Conservation (phyloP, 768 basidiomycete species). For the Ramaria sp. region DNA sequence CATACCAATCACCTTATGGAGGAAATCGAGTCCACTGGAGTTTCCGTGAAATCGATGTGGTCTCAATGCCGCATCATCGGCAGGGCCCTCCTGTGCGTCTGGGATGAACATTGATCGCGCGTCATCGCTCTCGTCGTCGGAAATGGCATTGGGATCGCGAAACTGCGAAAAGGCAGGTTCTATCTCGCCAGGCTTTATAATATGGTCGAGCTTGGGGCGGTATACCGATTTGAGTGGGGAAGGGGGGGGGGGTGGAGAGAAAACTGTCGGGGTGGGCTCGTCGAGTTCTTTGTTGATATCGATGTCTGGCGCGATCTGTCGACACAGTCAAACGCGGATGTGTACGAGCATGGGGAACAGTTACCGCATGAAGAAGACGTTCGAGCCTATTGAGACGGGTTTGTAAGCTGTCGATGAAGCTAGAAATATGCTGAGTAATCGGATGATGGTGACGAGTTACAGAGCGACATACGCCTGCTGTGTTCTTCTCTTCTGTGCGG, state of each 20-base stretch:
- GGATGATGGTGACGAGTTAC: background rate
- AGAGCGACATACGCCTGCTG: background rate
- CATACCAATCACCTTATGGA: background rate
- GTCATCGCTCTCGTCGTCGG: background rate
- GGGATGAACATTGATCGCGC: background rate
- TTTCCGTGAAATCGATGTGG: background rate
- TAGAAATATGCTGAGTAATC: background rate
- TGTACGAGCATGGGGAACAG: background rate
- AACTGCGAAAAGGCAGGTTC: background rate
- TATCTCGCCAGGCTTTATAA: background rate
- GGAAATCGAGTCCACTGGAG: background rate
- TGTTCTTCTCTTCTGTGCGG: background rate
- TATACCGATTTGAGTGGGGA: slow-evolving; percentile 6
- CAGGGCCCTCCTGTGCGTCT: background rate
- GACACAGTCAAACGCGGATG: background rate
- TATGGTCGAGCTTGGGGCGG: background rate
- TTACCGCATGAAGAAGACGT: background rate
- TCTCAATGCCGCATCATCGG: background rate
- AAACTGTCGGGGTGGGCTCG: slow-evolving; percentile 31
- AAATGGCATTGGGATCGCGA: background rate
- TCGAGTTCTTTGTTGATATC: slow-evolving; percentile 53
- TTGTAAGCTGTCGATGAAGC: background rate
- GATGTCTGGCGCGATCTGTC: slow-evolving; percentile 47
- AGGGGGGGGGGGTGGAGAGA: slow-evolving; percentile 9
- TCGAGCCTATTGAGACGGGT: background rate